These are phyloP conservation scores for Pyricularia pennisetigena DNA, from an alignment of 2,329 filamentous ascomycete species.

Conservation along the genomic window DNA sequence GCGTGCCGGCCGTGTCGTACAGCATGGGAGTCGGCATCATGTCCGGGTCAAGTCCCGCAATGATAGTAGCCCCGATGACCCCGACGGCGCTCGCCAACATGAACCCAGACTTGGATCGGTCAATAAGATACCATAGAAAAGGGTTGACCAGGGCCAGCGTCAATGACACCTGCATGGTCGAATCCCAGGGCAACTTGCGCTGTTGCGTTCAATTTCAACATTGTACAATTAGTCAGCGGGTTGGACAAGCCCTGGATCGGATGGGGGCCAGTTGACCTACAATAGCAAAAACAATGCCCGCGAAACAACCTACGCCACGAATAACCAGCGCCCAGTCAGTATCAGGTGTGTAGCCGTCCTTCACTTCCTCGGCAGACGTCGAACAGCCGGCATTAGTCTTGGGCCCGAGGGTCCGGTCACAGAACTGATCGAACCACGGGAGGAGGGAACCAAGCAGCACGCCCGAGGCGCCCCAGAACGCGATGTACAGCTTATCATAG, in stretches of 20 bases:
- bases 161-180: constrained; percentile 83
- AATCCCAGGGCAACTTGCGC: constrained; percentile 88
- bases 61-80: constrained; percentile 59
- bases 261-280: constrained; percentile 34
- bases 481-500: constrained; percentile 56
- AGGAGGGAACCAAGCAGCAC: constrained; percentile 69
- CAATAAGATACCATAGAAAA: constrained; percentile 91
- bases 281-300: constrained; percentile 59
- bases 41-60: constrained; percentile 68
- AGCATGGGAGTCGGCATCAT: constrained; percentile 62
- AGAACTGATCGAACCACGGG: constrained; percentile 74
- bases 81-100: constrained; percentile 68
- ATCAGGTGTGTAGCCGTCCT: constrained; percentile 26
- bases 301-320: constrained; percentile 49
- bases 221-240: neutral
- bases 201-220: constrained; percentile 23
- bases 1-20: neutral
- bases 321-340: constrained; percentile 65
- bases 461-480: constrained; percentile 74
- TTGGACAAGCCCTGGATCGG: neutral
- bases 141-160: constrained; percentile 88
- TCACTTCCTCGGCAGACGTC: constrained; percentile 8
- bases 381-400: neutral
- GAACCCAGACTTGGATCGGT: constrained; percentile 79
- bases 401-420: constrained; percentile 43